phyloP scores from a whole-genome alignment of 1,284 basidiomycete genomes.

The Ustilago trichophora region DNA sequence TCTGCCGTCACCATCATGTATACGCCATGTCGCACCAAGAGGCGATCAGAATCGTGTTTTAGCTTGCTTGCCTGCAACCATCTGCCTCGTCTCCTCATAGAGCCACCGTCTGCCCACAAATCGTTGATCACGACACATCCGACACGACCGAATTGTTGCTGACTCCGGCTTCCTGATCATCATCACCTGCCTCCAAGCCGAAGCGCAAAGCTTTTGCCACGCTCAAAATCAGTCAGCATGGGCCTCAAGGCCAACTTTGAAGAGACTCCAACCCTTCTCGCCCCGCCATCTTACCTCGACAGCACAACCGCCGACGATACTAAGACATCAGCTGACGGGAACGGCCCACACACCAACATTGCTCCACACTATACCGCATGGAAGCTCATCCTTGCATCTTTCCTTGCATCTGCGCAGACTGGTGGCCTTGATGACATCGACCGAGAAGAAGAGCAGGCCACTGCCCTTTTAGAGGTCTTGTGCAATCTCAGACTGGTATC shows the following conservation, averaged over 20 bases:
- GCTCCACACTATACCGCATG: slow-evolving; percentile 23
- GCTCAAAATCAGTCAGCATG: no score
- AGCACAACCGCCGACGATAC: slow-evolving; percentile 8
- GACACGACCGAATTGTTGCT: no score
- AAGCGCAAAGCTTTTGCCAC: no score
- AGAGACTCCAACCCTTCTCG: slow-evolving; percentile 23
- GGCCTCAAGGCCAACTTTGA: slow-evolving; percentile 37
- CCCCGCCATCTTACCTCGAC: slow-evolving; percentile 35
- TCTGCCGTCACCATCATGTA: no score
- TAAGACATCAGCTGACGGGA: not conserved
- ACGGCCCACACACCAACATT: slow-evolving; percentile 1
- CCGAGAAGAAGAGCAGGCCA: slow-evolving; percentile 25
- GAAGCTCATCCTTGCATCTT: slow-evolving; percentile 15
- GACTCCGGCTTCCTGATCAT: no score
- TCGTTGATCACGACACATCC: no score
- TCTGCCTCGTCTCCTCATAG: no score
- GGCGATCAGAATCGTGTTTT: no score
- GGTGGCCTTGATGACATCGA: slow-evolving; percentile 4
- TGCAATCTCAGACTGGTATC: slow-evolving; percentile 33
- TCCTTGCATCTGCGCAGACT: not conserved
- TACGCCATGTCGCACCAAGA: no score
- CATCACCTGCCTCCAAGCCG: no score
- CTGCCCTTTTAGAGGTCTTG: slow-evolving; percentile 11
- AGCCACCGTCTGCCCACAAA: no score
- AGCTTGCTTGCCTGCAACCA: no score